Evolutionary conservation across 208 protist species (phyloP), one percentile per base, ranked within the genome.

Genomic region (Herpetomonas muscarum): DNA sequence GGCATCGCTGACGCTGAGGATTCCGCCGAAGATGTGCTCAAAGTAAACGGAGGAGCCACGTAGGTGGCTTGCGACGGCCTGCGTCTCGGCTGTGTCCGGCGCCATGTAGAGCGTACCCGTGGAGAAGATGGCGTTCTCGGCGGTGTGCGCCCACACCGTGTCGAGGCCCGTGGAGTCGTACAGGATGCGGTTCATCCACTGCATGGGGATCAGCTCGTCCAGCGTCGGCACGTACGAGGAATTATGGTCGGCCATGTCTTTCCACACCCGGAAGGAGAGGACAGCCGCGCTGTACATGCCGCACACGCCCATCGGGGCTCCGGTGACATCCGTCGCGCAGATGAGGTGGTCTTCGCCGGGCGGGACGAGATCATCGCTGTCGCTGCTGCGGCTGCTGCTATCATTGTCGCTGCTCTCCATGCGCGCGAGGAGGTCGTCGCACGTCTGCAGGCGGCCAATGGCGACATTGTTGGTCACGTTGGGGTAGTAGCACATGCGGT

Each of bases 81-180:
- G 31, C 34, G 68, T 78, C 17, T 51, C 67, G 2, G 57, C 0
- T 2, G 68, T 77, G 28, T 64, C 32, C 17, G 81, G 81, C 0
- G 74, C 45, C 19, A 88, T 74, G 63, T 74, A 83, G 17, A 88
- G 66, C 25, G 29, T 59, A 29, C 81, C 81, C 6, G 62, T 70
- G 41, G 64, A 77, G 26, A 67, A 67, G 37, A 85, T 76, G 31
- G 71, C 61, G 13, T 59, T 41, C 13, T 53, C 59, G 15, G 56
- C 25, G 12, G 54, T 72, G 36, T 53, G 63, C 30, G 64, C 61
- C 13, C 31, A 45, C 19, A 70, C 42, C 17, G 26, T 55, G 39
- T 61, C 32, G 29, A 67, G 22, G 48, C 55, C 64, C 24, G 55
- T 36, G 15, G 22, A 22, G 19, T 69, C 49, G 58, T 74, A 73